phyloP scores from a whole-genome alignment of 1,284 basidiomycete genomes.

The Pseudozyma tsukubaensis region DNA sequence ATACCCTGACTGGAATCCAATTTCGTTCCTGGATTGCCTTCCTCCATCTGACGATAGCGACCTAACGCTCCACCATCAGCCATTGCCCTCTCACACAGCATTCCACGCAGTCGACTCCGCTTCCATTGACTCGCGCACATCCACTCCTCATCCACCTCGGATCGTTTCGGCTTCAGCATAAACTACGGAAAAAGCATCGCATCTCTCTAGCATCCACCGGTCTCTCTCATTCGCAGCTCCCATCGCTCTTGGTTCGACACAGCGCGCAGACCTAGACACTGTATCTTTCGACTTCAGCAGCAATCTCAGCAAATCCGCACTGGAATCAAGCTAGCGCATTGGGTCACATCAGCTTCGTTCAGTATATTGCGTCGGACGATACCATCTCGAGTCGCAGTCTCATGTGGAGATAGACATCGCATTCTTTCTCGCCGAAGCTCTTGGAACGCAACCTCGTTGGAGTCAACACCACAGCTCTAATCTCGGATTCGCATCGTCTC shows the following conservation, averaged over 20 bases:
- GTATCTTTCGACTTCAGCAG: not conserved
- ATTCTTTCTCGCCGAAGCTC: not conserved
- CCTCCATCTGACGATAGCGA: conserved; percentile 1
- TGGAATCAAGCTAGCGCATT: not conserved
- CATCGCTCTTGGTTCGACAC: not conserved
- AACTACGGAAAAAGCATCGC: conserved; percentile 14
- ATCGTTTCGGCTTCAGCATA: not conserved
- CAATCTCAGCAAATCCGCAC: not conserved
- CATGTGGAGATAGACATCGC: too few species aligned
- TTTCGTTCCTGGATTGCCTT: conserved; percentile 1
- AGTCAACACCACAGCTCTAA: not conserved
- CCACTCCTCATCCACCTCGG: not conserved
- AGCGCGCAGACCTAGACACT: not conserved
- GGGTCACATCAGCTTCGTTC: too few species aligned
- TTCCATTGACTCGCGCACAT: not conserved
- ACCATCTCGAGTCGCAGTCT: too few species aligned
- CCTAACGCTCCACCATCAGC: not conserved
- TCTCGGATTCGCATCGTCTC: not conserved
- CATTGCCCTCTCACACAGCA: not conserved
- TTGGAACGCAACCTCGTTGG: not conserved
- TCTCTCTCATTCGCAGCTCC: not conserved
- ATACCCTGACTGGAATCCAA: not conserved
- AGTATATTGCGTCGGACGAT: too few species aligned
- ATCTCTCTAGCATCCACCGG: not conserved
- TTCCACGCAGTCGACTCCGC: not conserved